Evolutionary conservation across 2,329 filamentous ascomycete genomes (phyloP), one percentile per base, ranked within the genome.

Genomic region (Phialocephala sp.): DNA sequence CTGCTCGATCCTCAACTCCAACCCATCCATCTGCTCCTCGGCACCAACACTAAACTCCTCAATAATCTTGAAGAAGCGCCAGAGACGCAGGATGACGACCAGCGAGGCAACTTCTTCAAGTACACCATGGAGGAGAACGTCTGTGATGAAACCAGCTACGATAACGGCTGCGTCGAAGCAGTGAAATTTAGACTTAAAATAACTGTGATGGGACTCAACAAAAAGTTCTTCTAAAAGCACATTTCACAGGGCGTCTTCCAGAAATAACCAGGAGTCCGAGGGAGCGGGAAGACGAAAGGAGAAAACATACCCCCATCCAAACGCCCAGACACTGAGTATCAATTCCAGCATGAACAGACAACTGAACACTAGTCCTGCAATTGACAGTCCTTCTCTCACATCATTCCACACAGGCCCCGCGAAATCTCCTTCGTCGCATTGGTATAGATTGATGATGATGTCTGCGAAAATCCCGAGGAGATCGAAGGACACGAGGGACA

Each of bases 1-100:
- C 32, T 81, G 77, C 58, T 83, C 80, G 32, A 90, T 79, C 62
- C 81, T 77, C 60, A 80, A 76, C 68, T 85, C 80, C 45, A 90
- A 77, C 11, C 82, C 81, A 67, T 88, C 87, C 79, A 87, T 84
- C 73, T 87, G 81, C 76, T 91, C 88, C 41, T 85, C 79, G 1
- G 87, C 87, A 9, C 87, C 87, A 8, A 88, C 82, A 36, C 84
- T 85, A 67, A 91, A 80, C 76, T 91, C 89, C 72, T 91, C 87
- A 8, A 90, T 85, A 60, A 91, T 89, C 79, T 91, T 90, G 74
- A 90, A 86, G 54, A 91, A 83, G 18, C 89, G 83, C 86, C 88
- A 91, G 3, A 91, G 79, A 61, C 89, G 85, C 54, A 91, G 78
- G 4, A 90, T 81, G 35, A 91, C 82, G 58, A 91, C 83, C n/a